Conservation (phyloP, 208 protist genomes). For the Naegleria lovaniensis region DNA sequence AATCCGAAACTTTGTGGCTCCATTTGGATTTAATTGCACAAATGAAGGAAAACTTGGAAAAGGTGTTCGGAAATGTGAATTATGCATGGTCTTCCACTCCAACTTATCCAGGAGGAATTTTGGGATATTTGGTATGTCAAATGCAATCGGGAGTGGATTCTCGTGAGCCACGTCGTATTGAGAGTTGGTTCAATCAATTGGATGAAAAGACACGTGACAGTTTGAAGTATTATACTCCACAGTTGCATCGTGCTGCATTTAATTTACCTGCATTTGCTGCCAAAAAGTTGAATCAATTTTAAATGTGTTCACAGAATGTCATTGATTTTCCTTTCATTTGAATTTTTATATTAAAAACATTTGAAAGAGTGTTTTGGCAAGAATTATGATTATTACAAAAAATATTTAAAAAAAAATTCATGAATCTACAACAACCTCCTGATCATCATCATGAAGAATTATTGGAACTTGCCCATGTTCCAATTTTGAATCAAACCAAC, state of each 20-base stretch:
- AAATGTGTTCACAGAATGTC: too few relatives aligned
- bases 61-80: conserved; percentile 66
- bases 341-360: too few relatives aligned
- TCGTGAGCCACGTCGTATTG: background rate
- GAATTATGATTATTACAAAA: too few relatives aligned
- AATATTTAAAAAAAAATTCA: too few relatives aligned
- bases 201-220: background rate
- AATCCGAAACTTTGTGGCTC: conserved; percentile 76
- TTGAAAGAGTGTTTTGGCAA: too few relatives aligned
- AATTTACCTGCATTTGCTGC: background rate
- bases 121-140: conserved; percentile 70
- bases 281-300: background rate
- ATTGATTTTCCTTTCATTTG: too few relatives aligned
- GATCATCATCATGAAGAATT: too few relatives aligned
- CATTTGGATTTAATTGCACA: conserved; percentile 77
- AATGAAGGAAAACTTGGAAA: conserved; percentile 64
- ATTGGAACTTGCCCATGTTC: too few relatives aligned
- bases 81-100: conserved; percentile 82
- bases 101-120: conserved; percentile 79
- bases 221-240: background rate
- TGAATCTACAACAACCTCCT: too few relatives aligned
- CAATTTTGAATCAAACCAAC: too few relatives aligned
- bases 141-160: conserved; percentile 39
- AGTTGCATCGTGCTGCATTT: background rate
- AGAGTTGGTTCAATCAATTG: background rate